These are phyloP conservation scores for Zasmidium citrigriseum DNA, from an alignment of 2,329 filamentous ascomycete genomes.

Conservation along the genomic window DNA sequence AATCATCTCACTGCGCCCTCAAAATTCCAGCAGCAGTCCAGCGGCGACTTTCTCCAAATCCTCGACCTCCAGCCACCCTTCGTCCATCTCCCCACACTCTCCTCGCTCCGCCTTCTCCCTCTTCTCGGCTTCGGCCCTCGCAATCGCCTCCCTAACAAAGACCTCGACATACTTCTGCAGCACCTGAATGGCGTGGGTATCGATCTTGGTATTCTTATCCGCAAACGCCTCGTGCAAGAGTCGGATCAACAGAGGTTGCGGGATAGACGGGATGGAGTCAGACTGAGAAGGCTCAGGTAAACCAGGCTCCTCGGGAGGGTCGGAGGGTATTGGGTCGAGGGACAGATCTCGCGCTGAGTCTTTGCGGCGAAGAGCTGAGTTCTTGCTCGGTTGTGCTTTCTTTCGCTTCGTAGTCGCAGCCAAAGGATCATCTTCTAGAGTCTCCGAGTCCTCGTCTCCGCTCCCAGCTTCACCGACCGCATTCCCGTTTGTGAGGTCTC, in stretches of 20 bases:
- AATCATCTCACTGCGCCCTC: slow-evolving; percentile 21
- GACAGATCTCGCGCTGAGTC: slow-evolving; percentile 14
- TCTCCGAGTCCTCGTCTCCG: slow-evolving; percentile 18
- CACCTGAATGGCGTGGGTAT: slow-evolving; percentile 73
- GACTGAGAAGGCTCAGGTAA: slow-evolving; percentile 21
- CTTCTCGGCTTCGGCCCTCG: slow-evolving; percentile 72
- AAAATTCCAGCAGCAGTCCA: slow-evolving; percentile 85
- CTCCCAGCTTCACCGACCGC: neutral
- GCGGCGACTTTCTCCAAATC: slow-evolving; percentile 87
- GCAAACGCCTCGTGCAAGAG: slow-evolving; percentile 79
- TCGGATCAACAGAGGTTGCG: slow-evolving; percentile 71
- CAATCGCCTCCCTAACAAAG: slow-evolving; percentile 87
- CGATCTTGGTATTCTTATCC: slow-evolving; percentile 69
- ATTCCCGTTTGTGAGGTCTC: neutral
- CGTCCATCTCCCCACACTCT: slow-evolving; percentile 31
- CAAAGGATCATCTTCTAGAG: slow-evolving; percentile 27
- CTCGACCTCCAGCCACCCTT: slow-evolving; percentile 66
- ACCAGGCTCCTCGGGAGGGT: slow-evolving; percentile 1
- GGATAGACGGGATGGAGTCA: slow-evolving; percentile 54
- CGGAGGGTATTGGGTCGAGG: slow-evolving; percentile 18
- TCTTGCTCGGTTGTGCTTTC: slow-evolving; percentile 8
- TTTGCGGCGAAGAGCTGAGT: slow-evolving; percentile 8
- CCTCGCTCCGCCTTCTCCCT: slow-evolving; percentile 39
- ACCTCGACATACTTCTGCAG: slow-evolving; percentile 86
- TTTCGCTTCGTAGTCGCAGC: slow-evolving; percentile 13